Evolutionary conservation across 2,329 filamentous ascomycete species (phyloP).

Genomic region (Aspergillus sclerotialis): DNA sequence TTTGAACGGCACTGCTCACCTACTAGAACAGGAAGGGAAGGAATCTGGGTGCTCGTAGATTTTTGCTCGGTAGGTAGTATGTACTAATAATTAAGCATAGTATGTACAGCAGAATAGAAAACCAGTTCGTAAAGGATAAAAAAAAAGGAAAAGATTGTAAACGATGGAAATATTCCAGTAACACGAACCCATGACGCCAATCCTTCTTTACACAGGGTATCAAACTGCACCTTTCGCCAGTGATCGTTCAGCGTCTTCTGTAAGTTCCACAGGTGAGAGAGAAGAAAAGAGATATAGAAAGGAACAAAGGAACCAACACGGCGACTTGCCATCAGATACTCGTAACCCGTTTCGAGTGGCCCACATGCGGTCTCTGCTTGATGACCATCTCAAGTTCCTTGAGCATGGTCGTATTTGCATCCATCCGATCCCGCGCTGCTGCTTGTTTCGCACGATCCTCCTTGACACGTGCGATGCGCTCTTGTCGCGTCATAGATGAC

Average conservation of each 20-base stretch:
- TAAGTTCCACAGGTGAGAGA: conserved; percentile 5
- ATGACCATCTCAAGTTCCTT: conserved; percentile 90
- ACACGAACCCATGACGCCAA: conserved; percentile 26
- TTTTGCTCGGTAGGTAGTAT: too few species aligned
- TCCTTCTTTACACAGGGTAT: conserved; percentile 29
- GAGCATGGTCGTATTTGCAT: conserved; percentile 83
- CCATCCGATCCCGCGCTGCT: conserved; percentile 62
- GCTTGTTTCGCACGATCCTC: conserved; percentile 76
- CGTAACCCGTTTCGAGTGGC: conserved; percentile 35
- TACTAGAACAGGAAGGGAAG: too few species aligned
- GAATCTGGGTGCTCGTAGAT: too few species aligned
- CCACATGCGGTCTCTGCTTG: conserved; percentile 45
- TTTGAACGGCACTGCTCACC: too few species aligned
- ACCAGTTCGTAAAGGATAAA: conserved; percentile 2
- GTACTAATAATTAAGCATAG: too few species aligned
- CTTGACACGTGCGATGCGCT: conserved; percentile 79
- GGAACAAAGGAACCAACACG: conserved; percentile 1
- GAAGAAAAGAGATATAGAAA: background rate
- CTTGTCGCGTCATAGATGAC: conserved; percentile 69
- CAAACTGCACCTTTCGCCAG: conserved; percentile 17
- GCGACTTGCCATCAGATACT: conserved; percentile 30
- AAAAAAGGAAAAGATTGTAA: conserved; percentile 5
- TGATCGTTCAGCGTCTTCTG: conserved; percentile 8
- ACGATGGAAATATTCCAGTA: conserved; percentile 7
- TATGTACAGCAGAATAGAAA: background rate